Percentiles rank a stretch among this genome's conserved stretches.
phyloP scores from a whole-genome alignment of 345 rosid species.

The Gossypium herbaceum region DNA sequence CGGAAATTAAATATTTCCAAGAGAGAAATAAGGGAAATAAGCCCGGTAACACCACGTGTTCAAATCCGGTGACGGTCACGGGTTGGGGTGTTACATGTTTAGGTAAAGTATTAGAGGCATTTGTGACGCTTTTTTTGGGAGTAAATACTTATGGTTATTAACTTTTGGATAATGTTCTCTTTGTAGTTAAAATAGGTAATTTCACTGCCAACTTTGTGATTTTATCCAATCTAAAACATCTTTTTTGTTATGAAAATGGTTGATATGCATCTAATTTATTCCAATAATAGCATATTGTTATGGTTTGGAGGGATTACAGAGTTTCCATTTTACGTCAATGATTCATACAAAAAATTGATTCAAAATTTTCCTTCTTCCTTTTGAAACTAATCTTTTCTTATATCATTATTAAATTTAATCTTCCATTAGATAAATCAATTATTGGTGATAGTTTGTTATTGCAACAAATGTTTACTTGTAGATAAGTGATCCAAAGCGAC shows the following conservation, averaged over 20 bases:
- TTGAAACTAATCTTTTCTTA: no score
- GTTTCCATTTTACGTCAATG: background rate
- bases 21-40: no score
- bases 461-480: no score
- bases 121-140: background rate
- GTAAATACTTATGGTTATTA: background rate
- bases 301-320: background rate
- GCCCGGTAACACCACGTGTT: no score
- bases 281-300: background rate
- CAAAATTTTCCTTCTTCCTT: background rate
- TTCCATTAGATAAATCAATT: no score
- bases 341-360: background rate
- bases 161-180: background rate
- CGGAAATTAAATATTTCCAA: no score
- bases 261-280: background rate
- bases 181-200: background rate
- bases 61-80: no score
- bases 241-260: background rate
- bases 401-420: no score
- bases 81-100: no score
- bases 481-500: no score
- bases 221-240: background rate
- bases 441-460: no score
- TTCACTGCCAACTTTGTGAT: no score
- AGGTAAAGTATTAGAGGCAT: background rate